Percentiles rank a stretch among this genome's conserved stretches.
Evolutionary conservation across 73 alveolate species (phyloP).

Genomic region (Symbiodinium natans): DNA sequence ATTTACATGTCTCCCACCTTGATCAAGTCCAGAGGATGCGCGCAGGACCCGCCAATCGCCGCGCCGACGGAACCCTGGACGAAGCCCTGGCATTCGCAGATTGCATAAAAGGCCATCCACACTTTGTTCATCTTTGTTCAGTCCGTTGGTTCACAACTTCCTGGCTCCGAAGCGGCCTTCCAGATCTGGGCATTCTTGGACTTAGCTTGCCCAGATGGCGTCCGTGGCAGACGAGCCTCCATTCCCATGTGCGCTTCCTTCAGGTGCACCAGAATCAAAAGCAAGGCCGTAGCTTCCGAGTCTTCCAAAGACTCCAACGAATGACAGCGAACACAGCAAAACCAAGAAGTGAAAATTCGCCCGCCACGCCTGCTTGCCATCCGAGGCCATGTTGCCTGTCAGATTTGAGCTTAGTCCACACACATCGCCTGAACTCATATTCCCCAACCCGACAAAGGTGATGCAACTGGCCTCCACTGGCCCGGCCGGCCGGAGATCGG

Average conservation of each 20-base stretch:
- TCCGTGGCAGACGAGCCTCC: constrained; percentile 91
- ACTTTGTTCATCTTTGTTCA: too few species aligned
- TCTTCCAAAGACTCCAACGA: too few species aligned
- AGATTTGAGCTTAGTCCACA: too few species aligned
- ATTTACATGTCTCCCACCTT: too few species aligned
- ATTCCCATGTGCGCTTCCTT: constrained; percentile 81
- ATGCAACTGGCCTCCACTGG: too few species aligned
- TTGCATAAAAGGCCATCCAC: too few species aligned
- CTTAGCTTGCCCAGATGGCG: constrained; percentile 64
- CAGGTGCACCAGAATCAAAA: not conserved
- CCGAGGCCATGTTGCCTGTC: not conserved
- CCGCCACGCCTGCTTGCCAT: not conserved
- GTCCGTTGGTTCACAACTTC: too few species aligned
- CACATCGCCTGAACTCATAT: too few species aligned
- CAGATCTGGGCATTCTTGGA: constrained; percentile 75
- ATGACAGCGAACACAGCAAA: too few species aligned
- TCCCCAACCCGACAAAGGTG: too few species aligned
- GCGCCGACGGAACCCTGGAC: constrained; percentile 93
- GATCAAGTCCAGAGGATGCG: constrained; percentile 91
- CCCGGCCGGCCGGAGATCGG: not conserved
- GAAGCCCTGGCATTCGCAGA: constrained; percentile 45
- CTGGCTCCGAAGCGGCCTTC: constrained; percentile 68
- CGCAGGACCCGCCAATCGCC: constrained; percentile 91
- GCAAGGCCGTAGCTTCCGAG: too few species aligned
- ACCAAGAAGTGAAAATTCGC: too few species aligned